Evolutionary conservation across 805 yeast species (phyloP), one percentile per base, ranked within the genome.

Genomic region (Ogataea parapolymorpha): DNA sequence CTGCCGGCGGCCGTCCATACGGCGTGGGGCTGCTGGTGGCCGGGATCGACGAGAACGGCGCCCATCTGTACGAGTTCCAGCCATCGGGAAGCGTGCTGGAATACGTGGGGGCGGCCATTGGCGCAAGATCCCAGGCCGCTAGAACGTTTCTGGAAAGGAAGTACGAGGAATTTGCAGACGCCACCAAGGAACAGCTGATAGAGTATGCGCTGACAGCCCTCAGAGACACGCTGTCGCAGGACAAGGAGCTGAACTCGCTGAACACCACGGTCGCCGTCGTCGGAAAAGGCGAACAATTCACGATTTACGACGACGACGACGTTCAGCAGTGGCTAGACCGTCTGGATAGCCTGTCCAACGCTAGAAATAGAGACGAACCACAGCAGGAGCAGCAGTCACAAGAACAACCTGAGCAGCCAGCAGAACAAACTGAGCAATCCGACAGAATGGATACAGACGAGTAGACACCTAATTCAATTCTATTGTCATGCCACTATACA

Each of bases 91-190:
- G 91, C 18, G 93, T 85, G 16, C 71, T 89, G 55, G 98, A 93
- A 65, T 85, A 90, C 61, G 79, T 76, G 53, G 98, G 96, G 26
- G 82, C 96, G 10, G 95, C 99, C 26, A 88, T 93, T 58, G 99
- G 99, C 34, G 98, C 99, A 8, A 79, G 99, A 61, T 91, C 98
- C 2, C 99, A 93, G 67, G 98, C 98, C 37, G 97, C 96, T 12
- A 80, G 95, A 69, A 93, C 99, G 2, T 93, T 88, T 55, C 70
- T 93, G 60, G 99, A 93, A 66, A 81, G 96, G 60, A 82, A 83
- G 52, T 73, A 82, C 59, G 88, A 85, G 26, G 70, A 71, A 23
- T 85, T 87, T 52, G 68, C 79, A 14, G 73, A 75, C 40, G 68
- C 80, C 6, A 68, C 76, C 10, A 68, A 74, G 27, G 95, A 88